Base-by-base conservation (phyloP, 148 eudicot species). In the Dysphania ambrosioides region DNA sequence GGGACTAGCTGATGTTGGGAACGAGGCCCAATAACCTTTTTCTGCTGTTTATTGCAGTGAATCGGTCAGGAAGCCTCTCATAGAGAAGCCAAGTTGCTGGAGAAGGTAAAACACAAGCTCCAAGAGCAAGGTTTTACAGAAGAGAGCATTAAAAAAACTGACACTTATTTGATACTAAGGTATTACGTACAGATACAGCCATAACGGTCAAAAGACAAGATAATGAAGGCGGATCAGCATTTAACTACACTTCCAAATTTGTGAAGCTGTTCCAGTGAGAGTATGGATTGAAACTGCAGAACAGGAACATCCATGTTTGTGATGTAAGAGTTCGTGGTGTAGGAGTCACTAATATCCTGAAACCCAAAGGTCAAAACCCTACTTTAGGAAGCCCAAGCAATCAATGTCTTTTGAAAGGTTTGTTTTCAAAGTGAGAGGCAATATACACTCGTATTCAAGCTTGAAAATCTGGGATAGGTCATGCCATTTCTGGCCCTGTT, bases 1-100 rank as follows among this genome's bases (percentile, higher is more conserved):
- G 99, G 99, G 99, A 77, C 79, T 95, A 81, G 99, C 99, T 32
- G 97, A 95, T 88, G 99, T 92, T 35, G 84, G 92, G 26, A 97
- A 92, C 82, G 99, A 95, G 62, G 91, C 87, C 67, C 99, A 90
- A 61, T 96, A 86, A 77, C 99, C 97, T 64, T 92, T 87, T 83
- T 86, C 97, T 77, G 87, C 94, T 67, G 85, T 89, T 78, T 92
- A 95, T 68, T 79, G 86, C 38, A 60, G 85, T 21, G 92, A 87
- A 68, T 92, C 97, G 15, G 66, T 92, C 75, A 79, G 49, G 97
- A 95, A 81, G 92, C 88, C 68, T 84, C 87, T 67, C 85, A 63
- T 57, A 87, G 97, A 80, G 97, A 92, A 79, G 77, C 83, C 29
- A 72, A 77, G 77, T 86, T 95, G 65, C 55, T 86, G 68, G 85